These are phyloP conservation scores for Arthroderma uncinatum DNA, from an alignment of 2,329 filamentous ascomycete genomes.

Conservation along the genomic window DNA sequence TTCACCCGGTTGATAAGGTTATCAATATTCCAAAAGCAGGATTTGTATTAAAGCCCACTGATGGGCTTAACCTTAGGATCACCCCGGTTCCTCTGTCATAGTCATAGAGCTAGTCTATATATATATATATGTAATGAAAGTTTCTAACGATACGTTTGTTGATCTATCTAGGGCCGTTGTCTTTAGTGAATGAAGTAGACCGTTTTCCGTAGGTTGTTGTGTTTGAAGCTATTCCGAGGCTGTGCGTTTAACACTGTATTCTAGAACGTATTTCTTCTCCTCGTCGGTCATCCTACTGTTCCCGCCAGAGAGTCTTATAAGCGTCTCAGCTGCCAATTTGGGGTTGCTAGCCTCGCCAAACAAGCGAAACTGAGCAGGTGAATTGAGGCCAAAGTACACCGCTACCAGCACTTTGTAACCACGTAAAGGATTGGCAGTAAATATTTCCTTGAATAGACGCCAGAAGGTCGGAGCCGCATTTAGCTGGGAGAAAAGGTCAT, in stretches of 20 bases:
- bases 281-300: constrained; percentile 17
- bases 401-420: constrained; percentile 22
- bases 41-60: constrained; percentile 3
- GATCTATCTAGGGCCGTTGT: neutral
- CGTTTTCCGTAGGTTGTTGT: neutral
- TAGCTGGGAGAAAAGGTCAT: constrained; percentile 25
- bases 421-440: constrained; percentile 20
- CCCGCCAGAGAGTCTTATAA: constrained; percentile 22
- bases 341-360: constrained; percentile 24
- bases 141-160: neutral
- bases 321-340: constrained; percentile 24
- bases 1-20: neutral
- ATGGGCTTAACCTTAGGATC: constrained; percentile 3
- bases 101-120: neutral
- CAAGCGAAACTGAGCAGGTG: constrained; percentile 28
- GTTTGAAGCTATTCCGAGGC: neutral
- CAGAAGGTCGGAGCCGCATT: constrained; percentile 25
- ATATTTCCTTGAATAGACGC: constrained; percentile 20
- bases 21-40: neutral
- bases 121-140: neutral
- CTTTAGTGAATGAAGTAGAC: neutral
- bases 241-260: neutral
- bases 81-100: neutral
- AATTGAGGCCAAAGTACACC: constrained; percentile 30
- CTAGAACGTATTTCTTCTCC: neutral